Evolutionary conservation across 331 rosid genomes (phyloP).

Genomic region (Malus hybrid): DNA sequence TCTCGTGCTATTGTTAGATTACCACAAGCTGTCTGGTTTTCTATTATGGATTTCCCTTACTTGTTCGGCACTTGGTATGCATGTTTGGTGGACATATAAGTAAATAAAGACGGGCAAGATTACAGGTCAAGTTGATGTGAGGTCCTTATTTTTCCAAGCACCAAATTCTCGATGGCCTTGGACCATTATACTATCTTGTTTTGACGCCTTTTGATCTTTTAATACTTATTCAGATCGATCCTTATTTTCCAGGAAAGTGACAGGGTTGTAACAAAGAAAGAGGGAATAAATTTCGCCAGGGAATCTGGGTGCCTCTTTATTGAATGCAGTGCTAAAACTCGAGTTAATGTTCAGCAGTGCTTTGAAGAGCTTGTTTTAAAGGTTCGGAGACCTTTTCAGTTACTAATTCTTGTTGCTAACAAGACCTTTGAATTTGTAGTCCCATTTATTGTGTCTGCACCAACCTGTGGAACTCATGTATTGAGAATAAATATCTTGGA

Average conservation of each 20-base stretch:
- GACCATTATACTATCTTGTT: no score
- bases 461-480: no score
- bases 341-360: conserved; percentile 76
- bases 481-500: no score
- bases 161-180: not conserved
- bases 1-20: not conserved
- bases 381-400: conserved; percentile 28
- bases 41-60: not conserved
- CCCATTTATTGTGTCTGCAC: no score
- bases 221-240: not conserved
- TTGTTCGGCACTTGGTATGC: not conserved
- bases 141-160: not conserved
- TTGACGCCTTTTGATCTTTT: no score
- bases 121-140: not conserved
- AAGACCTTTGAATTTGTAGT: not conserved
- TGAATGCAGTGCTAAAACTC: conserved; percentile 94
- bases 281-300: conserved; percentile 74
- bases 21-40: not conserved
- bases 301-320: conserved; percentile 74
- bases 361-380: conserved; percentile 88
- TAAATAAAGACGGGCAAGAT: no score
- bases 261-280: conserved; percentile 74
- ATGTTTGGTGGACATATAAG: not conserved
- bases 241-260: conserved; percentile 56
- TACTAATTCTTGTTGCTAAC: not conserved